phyloP scores from a whole-genome alignment of 1,284 basidiomycete species.

The Leccinum griseonigrum region DNA sequence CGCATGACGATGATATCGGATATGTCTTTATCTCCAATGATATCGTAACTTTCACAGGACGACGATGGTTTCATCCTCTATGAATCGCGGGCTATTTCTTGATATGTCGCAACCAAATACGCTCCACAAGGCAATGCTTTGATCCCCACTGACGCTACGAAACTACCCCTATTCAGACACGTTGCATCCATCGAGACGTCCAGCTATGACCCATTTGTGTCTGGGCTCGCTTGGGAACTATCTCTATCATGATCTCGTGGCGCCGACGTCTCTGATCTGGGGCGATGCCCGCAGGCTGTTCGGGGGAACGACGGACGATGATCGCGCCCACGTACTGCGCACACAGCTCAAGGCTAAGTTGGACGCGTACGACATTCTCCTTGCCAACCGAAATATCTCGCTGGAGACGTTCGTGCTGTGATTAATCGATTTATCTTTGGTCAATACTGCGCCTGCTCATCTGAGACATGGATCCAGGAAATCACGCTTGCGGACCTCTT shows the following conservation, averaged over 20 bases:
- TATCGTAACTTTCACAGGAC: conserved; percentile 19
- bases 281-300: conserved; percentile 7
- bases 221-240: conserved; percentile 34
- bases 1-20: not conserved
- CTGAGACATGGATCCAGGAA: conserved; percentile 26
- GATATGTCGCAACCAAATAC: conserved; percentile 41
- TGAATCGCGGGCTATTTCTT: conserved; percentile 44
- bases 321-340: conserved; percentile 23
- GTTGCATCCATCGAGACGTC: conserved; percentile 40
- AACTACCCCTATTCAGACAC: conserved; percentile 42
- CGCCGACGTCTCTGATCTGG: not conserved
- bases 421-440: not conserved
- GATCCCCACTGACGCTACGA: conserved; percentile 33
- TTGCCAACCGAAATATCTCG: conserved; percentile 44
- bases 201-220: conserved; percentile 39
- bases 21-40: not conserved
- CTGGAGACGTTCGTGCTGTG: conserved; percentile 37
- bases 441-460: not conserved
- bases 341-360: conserved; percentile 34
- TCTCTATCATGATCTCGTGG: not conserved
- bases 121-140: conserved; percentile 23
- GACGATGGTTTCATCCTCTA: conserved; percentile 36
- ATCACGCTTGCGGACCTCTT: conserved; percentile 52
- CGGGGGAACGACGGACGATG: conserved; percentile 27
- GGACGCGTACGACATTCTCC: conserved; percentile 43